Evolutionary conservation across 1,284 basidiomycete species (phyloP).

Genomic region (Ganoderma meredithae): DNA sequence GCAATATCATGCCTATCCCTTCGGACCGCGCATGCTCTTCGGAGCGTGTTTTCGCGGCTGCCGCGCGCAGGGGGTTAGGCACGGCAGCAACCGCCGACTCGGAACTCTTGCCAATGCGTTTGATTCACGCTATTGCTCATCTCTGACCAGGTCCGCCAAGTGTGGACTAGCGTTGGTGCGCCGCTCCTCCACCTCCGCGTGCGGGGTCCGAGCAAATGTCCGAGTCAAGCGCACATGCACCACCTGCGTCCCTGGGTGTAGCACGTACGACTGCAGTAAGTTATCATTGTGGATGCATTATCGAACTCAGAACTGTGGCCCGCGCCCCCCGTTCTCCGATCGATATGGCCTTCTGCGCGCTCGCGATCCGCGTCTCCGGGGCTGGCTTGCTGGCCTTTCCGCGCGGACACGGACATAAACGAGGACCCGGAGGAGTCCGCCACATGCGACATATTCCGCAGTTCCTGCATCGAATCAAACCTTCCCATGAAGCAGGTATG

Average conservation of each 20-base stretch:
- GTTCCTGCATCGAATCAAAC: not conserved
- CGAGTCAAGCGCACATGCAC: not conserved
- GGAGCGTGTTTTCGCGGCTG: not conserved
- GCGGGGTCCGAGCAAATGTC: not conserved
- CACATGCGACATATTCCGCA: not conserved
- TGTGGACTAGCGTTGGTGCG: not conserved
- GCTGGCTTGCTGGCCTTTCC: not conserved
- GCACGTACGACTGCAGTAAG: too few species aligned
- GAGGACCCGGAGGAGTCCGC: not conserved
- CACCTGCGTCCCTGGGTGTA: not conserved
- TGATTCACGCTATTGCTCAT: not conserved
- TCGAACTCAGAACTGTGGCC: not conserved
- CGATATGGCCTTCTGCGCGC: constrained; percentile 4
- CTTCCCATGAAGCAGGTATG: not conserved
- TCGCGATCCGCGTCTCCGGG: not conserved
- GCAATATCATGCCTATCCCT: not conserved
- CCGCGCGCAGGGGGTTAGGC: not conserved
- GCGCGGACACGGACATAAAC: not conserved
- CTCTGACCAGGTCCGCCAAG: not conserved
- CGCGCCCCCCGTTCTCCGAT: constrained; percentile 9
- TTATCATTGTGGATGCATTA: too few species aligned
- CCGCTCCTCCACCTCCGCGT: not conserved
- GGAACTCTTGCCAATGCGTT: not conserved
- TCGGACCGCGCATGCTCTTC: not conserved
- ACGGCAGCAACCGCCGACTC: not conserved